phyloP scores from a whole-genome alignment of 2,329 filamentous ascomycete genomes.

The Trichoderma pleuroti region DNA sequence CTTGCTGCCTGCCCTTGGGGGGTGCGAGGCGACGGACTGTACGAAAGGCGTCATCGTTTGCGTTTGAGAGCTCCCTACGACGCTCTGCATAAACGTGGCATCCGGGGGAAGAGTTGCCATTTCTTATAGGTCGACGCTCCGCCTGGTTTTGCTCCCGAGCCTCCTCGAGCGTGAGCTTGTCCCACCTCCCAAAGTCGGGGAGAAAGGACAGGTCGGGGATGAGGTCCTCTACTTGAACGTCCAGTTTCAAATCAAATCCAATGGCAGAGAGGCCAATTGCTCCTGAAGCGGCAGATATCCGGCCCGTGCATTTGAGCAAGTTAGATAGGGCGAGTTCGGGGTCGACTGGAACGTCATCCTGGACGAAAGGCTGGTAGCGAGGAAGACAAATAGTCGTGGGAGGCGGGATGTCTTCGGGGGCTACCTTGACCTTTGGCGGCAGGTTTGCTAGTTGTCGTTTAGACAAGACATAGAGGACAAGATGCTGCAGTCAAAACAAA shows the following conservation, averaged over 20 bases:
- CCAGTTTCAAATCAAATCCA: conserved; percentile 52
- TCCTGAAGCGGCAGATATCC: conserved; percentile 39
- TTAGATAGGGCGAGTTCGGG: conserved; percentile 41
- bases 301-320: conserved; percentile 52
- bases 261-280: conserved; percentile 54
- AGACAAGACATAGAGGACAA: neutral
- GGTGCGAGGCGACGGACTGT: conserved; percentile 57
- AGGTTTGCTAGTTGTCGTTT: conserved; percentile 23
- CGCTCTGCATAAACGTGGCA: conserved; percentile 57
- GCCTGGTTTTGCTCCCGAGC: conserved; percentile 46
- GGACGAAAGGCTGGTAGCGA: conserved; percentile 38
- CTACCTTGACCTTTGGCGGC: conserved; percentile 29
- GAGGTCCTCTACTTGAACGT: conserved; percentile 47
- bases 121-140: conserved; percentile 48
- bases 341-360: conserved; percentile 30
- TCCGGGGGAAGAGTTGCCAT: conserved; percentile 54
- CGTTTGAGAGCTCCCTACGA: conserved; percentile 52
- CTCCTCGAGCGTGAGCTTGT: conserved; percentile 46
- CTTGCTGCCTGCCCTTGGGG: conserved; percentile 49
- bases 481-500: neutral
- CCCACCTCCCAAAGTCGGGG: conserved; percentile 53
- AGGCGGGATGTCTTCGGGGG: conserved; percentile 52
- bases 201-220: conserved; percentile 52
- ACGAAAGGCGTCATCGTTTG: conserved; percentile 58
- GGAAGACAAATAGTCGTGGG: conserved; percentile 55